phyloP scores from a whole-genome alignment of 2,329 filamentous ascomycete genomes.

The Diaporthe velutina region DNA sequence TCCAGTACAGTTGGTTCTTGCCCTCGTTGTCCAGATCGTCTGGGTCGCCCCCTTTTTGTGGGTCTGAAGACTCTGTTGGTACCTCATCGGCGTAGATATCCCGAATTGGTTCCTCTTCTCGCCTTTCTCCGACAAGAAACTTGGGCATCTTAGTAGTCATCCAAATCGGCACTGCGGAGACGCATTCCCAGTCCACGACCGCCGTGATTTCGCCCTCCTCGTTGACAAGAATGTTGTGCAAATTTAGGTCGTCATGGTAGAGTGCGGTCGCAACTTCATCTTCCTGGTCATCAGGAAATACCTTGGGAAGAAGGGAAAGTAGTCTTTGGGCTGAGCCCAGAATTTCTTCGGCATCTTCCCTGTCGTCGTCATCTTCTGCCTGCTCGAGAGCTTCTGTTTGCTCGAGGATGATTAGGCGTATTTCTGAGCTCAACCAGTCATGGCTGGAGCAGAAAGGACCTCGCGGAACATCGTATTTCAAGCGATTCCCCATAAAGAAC shows the following conservation, averaged over 20 bases:
- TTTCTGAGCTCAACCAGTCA: slow-evolving; percentile 52
- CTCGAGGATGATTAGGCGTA: slow-evolving; percentile 49
- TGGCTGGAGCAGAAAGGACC: slow-evolving; percentile 54
- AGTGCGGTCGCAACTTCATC: slow-evolving; percentile 49
- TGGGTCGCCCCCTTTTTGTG: neutral
- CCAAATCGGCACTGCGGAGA: slow-evolving; percentile 56
- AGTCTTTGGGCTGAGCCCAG: slow-evolving; percentile 47
- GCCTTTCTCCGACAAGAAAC: slow-evolving; percentile 48
- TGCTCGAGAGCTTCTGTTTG: slow-evolving; percentile 43
- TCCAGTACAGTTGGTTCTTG: slow-evolving; percentile 54
- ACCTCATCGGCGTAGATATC: slow-evolving; percentile 48
- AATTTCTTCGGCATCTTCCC: slow-evolving; percentile 48
- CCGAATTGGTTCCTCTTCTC: slow-evolving; percentile 49
- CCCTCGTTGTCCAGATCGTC: slow-evolving; percentile 53
- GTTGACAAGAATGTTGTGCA: slow-evolving; percentile 56
- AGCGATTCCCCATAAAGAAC: slow-evolving; percentile 51
- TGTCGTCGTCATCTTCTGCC: slow-evolving; percentile 46
- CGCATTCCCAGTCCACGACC: slow-evolving; percentile 59
- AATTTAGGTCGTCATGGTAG: slow-evolving; percentile 53
- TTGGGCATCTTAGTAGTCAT: slow-evolving; percentile 48
- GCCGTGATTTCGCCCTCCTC: slow-evolving; percentile 51
- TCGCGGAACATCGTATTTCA: slow-evolving; percentile 49
- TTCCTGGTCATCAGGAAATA: slow-evolving; percentile 47
- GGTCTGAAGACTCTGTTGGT: neutral
- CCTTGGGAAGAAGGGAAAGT: slow-evolving; percentile 46